Evolutionary conservation across 345 rosid species (phyloP), one percentile per base, ranked within the genome.

Genomic region (Pseudoturritis turrita): DNA sequence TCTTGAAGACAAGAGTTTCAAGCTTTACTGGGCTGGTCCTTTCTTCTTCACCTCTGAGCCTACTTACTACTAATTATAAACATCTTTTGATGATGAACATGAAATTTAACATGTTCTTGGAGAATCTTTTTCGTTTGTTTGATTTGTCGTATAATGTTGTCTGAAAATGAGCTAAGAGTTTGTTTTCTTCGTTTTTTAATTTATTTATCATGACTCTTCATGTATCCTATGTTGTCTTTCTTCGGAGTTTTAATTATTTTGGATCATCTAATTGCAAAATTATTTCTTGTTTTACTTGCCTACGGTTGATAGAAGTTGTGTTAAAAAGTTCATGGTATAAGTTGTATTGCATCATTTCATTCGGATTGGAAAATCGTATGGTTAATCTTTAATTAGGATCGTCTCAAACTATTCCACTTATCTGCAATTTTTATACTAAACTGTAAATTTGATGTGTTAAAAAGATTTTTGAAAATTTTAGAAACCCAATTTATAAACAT

Each of bases 1-100:
- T 35, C 82, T 85, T 25, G n/a, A 76, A 31, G 77, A 86, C 73
- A 80, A 78, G 73, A 74, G 78, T 12, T 57, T 77, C 55, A 86
- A 80, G 66, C 72, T 83, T 39, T 86, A 66, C 76, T 59, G 82
- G 21, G 58, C 52, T 61, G 70, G 61, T 57, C 75, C 81, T 73
- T 78, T 73, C 74, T 78, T 68, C 81, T 78, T 46, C 57, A 78
- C 81, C 57, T 54, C 78, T 49, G 80, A 77, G 40, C 80, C 80
- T 56, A 77, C 80, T 65, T 77, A 70, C 72, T 77, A 77, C 75
- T 77, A 70, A 76, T 61, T 47, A 22, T 13, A 10, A 22, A 15
- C 35, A 17, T 60, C 14, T 44, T 35, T 25, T 51, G 17, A 41
- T 60, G 17, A 23, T 60, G 22, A 23, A 61, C 55, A 22, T 51